Evolutionary conservation across 306 rosid genomes (phyloP).

Genomic region (Calophaca sinica): DNA sequence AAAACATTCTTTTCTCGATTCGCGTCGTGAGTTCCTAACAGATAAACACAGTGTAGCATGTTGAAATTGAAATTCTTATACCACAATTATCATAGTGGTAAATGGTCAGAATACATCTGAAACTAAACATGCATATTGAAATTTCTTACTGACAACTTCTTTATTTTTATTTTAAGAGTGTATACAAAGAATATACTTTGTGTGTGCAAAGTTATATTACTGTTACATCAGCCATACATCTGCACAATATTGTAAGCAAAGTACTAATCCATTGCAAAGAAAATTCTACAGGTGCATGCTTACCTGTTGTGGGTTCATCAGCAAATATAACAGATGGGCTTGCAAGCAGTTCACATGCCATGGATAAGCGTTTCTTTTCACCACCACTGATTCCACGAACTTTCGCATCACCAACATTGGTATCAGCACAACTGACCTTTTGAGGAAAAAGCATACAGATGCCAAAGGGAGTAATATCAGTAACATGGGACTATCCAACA

Average conservation of each 20-base stretch:
- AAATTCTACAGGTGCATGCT: conserved; percentile 35
- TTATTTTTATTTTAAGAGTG: not conserved
- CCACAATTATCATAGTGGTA: not conserved
- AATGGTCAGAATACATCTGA: conserved; percentile 12
- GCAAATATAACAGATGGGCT: conserved; percentile 94
- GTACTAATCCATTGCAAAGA: conserved; percentile 28
- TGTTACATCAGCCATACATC: not conserved
- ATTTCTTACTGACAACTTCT: conserved; percentile 17
- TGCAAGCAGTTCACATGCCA: conserved; percentile 94
- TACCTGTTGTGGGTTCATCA: conserved; percentile 97
- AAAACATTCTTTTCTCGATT: not conserved
- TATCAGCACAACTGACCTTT: conserved; percentile 93
- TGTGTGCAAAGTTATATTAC: conserved; percentile 15
- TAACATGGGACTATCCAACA: conserved; percentile 26
- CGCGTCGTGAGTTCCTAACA: not conserved
- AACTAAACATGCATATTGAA: conserved; percentile 12
- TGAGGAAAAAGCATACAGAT: conserved; percentile 44
- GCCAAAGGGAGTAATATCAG: conserved; percentile 37
- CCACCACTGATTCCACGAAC: conserved; percentile 93
- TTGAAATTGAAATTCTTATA: conserved; percentile 8
- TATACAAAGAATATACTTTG: not conserved
- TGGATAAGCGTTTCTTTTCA: conserved; percentile 88
- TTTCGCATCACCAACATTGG: conserved; percentile 89
- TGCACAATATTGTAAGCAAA: conserved; percentile 3
- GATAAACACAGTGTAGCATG: not conserved